Evolutionary conservation across 345 rosid genomes (phyloP), one percentile per base, ranked within the genome.

Genomic region (Brassica rapa): DNA sequence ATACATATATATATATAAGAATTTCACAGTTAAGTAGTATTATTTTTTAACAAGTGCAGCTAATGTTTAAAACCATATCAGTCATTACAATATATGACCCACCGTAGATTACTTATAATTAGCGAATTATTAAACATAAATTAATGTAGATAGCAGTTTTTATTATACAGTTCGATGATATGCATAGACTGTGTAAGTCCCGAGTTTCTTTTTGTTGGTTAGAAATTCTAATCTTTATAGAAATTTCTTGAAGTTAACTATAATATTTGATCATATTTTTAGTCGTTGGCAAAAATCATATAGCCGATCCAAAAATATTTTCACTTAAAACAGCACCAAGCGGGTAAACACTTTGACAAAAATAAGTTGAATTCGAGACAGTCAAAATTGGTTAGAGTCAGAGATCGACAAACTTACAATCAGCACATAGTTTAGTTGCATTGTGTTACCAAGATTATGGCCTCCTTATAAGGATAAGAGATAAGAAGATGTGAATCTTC

Each of bases 401-500:
- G 74, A 73, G 65, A 51, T 73, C 35, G 37, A 73, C 74, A 53
- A 73, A 72, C 51, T 74, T 62, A 23, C 11, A n/a, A 62, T 35
- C 74, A 72, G 55, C 63, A 15, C 70, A 73, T 49, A 72, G 41
- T 68, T 62, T 4, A 68, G 70, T 68, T 70, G 29, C 78, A 79
- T 73, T 73, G 46, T 73, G 70, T 61, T 68, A 62, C 62, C 46
- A 62, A 73, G 12, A 43, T 14, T 37, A 73, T 79, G 78, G 69
- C 23, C 33, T 78, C 77, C 55, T 62, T 53, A 53, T 43, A 73
- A 73, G 73, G 75, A 27, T 53, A 62, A 49, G 27, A 79, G 75
- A 79, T 68, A 73, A 79, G 78, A 73, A 79, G 62, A 73, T 68
- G 60, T 62, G 71, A 73, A 78, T 74, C 73, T 79, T 68, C 70